Evolutionary conservation across 495 filamentous ascomycete genomes (phyloP), one percentile per base, ranked within the genome.

Genomic region (Parmelia sp.): DNA sequence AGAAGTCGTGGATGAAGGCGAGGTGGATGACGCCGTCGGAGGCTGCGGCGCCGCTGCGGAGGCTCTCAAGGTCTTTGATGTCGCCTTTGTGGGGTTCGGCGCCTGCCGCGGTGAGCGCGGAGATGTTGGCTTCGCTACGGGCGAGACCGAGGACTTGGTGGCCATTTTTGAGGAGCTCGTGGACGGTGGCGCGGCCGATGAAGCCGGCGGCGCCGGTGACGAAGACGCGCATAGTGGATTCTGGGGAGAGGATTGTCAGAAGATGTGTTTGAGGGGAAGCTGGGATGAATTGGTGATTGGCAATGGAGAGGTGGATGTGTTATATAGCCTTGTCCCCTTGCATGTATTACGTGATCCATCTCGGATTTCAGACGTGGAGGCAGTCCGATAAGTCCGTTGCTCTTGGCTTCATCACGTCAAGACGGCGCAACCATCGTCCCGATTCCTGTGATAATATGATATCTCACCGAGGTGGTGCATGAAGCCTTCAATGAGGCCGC

Each of bases 161-260:
- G 25, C 78, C 77, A 29, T 67, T 62, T 8, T 61, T 39, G 44
- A 82, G 69, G 42, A 80, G 73, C 47, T 80, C 72, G 45, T 77
- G 63, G 33, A 77, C 71, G 17, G 81, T 72, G 10, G 74, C 74
- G 35, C 66, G 60, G 67, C 80, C 80, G 59, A 83, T 73, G 60
- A 74, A 79, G 71, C 79, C 79, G 47, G 76, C 73, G 11, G 77
- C 74, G 49, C 80, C 79, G 27, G 81, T 82, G 49, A 83, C 72
- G 62, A 83, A 82, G 68, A 81, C 74, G 51, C 63, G 69, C 69
- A 78, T 77, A n/a, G 19, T 45, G n/a, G n/a, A 4, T 21, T 47
- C 10, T 21, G 11, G 44, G 7, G 3, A n/a, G 10, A 25, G 44
- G 44, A 12, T 11, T 47, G n/a, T n/a, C n/a, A n/a, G n/a, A n/a